Conservation (phyloP, 1,139 yeast genomes). For the Pichia sp. region DNA sequence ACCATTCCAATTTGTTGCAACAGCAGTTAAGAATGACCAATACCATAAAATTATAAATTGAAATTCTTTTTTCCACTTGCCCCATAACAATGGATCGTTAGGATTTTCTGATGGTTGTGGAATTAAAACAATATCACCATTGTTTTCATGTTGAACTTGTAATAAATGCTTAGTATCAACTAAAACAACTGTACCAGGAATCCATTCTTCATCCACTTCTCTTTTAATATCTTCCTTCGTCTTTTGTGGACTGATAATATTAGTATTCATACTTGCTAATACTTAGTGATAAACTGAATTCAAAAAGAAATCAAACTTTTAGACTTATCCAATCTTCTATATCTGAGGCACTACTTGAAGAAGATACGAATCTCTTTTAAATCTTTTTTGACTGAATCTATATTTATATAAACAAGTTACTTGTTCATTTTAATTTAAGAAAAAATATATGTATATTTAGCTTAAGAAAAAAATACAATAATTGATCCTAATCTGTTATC, state of each 20-base stretch:
- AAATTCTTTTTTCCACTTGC: conserved; percentile 21
- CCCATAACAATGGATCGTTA: conserved; percentile 34
- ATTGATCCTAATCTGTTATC: too few relatives aligned
- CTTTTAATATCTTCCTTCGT: conserved; percentile 4
- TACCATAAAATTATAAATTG: conserved; percentile 30
- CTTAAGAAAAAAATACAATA: too few relatives aligned
- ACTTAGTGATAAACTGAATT: too few relatives aligned
- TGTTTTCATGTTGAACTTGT: conserved; percentile 29
- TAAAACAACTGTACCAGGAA: conserved; percentile 46
- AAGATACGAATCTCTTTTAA: too few relatives aligned
- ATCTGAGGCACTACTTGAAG: too few relatives aligned
- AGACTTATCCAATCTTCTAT: too few relatives aligned
- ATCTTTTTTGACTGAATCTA: too few relatives aligned
- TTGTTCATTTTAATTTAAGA: too few relatives aligned
- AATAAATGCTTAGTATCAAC: conserved; percentile 38
- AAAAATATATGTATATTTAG: too few relatives aligned
- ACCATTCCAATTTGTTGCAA: conserved; percentile 37
- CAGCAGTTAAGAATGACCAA: conserved; percentile 39
- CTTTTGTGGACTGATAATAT: background rate
- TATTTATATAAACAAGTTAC: too few relatives aligned
- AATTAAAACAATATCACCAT: conserved; percentile 30
- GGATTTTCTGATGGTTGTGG: conserved; percentile 35
- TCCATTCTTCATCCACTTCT: conserved; percentile 27
- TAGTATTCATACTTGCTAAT: too few relatives aligned
- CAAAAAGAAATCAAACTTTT: too few relatives aligned